These are phyloP conservation scores for Incumbomyces delicatus DNA, from an alignment of 2,329 filamentous ascomycete species.

Conservation along the genomic window DNA sequence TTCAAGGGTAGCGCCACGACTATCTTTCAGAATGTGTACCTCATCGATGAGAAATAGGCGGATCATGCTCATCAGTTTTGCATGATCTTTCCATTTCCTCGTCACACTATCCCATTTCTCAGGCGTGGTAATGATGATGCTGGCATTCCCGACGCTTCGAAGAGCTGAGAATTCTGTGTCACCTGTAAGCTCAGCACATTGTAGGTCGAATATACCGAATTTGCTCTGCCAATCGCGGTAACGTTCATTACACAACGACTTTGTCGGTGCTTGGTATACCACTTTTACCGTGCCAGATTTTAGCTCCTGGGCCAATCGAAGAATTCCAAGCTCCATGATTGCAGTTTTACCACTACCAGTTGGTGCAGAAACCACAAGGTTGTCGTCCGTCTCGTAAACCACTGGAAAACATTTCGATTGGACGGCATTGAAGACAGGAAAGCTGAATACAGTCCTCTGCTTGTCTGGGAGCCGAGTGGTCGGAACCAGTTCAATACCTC, in stretches of 20 bases:
- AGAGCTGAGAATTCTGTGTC: constrained; percentile 63
- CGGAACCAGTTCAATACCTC: constrained; percentile 53
- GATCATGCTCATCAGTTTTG: constrained; percentile 62
- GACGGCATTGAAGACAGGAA: constrained; percentile 67
- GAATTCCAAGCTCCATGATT: constrained; percentile 72
- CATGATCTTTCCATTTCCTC: constrained; percentile 74
- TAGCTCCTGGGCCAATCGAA: constrained; percentile 52
- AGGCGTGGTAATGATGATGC: constrained; percentile 77
- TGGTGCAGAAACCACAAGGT: constrained; percentile 69
- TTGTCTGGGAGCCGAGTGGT: constrained; percentile 56
- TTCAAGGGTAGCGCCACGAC: constrained; percentile 69
- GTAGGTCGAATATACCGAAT: constrained; percentile 56
- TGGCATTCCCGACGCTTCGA: constrained; percentile 59
- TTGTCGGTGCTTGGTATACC: constrained; percentile 76
- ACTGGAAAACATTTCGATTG: constrained; percentile 68
- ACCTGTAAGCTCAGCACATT: constrained; percentile 69
- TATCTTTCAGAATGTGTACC: constrained; percentile 75
- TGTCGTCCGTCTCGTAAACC: constrained; percentile 60
- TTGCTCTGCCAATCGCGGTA: constrained; percentile 68
- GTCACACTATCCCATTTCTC: constrained; percentile 92
- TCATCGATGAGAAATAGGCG: constrained; percentile 79
- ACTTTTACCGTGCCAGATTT: constrained; percentile 61
- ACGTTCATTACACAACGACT: constrained; percentile 69
- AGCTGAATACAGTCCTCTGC: constrained; percentile 61
- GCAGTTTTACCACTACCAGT: constrained; percentile 81